phyloP scores from a whole-genome alignment of 2,329 filamentous ascomycete species.

The Pseudogymnoascus sp. region DNA sequence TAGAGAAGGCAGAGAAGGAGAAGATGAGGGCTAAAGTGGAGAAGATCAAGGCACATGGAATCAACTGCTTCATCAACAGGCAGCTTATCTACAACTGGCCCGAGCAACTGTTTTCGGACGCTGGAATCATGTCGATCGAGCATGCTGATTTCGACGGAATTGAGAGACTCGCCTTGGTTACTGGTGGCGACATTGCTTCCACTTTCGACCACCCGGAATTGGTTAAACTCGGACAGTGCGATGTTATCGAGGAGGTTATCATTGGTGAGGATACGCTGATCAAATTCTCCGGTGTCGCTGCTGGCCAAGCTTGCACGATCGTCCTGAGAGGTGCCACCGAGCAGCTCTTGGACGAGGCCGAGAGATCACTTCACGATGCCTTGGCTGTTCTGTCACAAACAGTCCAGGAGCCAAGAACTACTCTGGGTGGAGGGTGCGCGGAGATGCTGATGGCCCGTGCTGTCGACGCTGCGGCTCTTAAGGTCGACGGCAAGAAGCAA shows the following conservation, averaged over 20 bases:
- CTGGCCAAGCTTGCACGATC: constrained; percentile 90
- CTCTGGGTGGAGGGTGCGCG: constrained; percentile 87
- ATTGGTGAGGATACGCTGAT: constrained; percentile 97
- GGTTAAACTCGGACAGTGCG: constrained; percentile 91
- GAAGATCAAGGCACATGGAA: constrained; percentile 95
- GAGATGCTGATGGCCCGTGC: constrained; percentile 99
- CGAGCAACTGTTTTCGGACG: constrained; percentile 95
- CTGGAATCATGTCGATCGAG: constrained; percentile 96
- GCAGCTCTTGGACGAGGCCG: constrained; percentile 92
- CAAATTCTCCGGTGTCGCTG: constrained; percentile 92
- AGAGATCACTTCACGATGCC: constrained; percentile 91
- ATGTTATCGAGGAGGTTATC: constrained; percentile 94
- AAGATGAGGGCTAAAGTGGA: constrained; percentile 99
- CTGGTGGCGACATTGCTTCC: constrained; percentile 91
- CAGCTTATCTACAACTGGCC: constrained; percentile 99
- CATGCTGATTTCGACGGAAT: constrained; percentile 99
- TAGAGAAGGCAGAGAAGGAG: constrained; percentile 95
- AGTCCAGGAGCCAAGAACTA: constrained; percentile 86
- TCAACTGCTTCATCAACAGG: constrained; percentile 99
- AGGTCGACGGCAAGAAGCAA: constrained; percentile 94
- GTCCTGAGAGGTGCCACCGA: constrained; percentile 94
- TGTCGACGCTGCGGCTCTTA: constrained; percentile 85
- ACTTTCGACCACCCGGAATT: constrained; percentile 98
- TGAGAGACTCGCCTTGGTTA: constrained; percentile 87
- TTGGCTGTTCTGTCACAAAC: constrained; percentile 95